Evolutionary conservation across 2,329 filamentous ascomycete species (phyloP).

Genomic region (Boeremia exigua): DNA sequence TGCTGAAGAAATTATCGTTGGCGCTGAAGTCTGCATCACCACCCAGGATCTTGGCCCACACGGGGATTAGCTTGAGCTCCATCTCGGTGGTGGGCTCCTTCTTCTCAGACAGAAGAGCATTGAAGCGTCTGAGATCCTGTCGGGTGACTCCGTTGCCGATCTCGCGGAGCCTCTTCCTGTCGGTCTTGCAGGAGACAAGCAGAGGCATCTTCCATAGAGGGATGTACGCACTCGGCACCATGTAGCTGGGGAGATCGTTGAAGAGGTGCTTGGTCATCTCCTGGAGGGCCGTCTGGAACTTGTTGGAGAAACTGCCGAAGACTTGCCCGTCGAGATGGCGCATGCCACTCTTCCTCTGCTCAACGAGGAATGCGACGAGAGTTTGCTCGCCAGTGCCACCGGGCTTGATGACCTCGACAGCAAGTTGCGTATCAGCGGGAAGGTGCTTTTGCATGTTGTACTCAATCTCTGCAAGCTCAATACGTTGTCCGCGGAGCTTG

Average conservation of each 20-base stretch:
- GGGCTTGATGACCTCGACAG: constrained; percentile 58
- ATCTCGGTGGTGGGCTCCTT: constrained; percentile 38
- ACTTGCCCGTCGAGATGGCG: constrained; percentile 40
- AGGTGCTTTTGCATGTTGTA: constrained; percentile 50
- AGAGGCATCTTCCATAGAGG: constrained; percentile 46
- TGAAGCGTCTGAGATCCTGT: constrained; percentile 42
- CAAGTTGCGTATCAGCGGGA: constrained; percentile 48
- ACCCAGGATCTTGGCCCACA: constrained; percentile 44
- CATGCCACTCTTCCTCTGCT: constrained; percentile 39
- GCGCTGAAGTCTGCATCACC: constrained; percentile 41
- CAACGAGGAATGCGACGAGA: constrained; percentile 44
- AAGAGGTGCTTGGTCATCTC: constrained; percentile 39
- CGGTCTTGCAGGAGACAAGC: constrained; percentile 45
- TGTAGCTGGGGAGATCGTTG: constrained; percentile 41
- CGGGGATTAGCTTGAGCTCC: constrained; percentile 34
- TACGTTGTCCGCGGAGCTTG: constrained; percentile 51
- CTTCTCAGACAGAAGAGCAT: constrained; percentile 53
- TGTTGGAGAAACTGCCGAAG: constrained; percentile 40
- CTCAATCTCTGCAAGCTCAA: constrained; percentile 49
- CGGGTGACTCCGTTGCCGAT: constrained; percentile 41
- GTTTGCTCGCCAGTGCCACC: constrained; percentile 39
- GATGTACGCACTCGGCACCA: constrained; percentile 46
- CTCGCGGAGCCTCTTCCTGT: constrained; percentile 44
- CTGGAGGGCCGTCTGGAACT: constrained; percentile 36
- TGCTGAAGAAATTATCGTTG: constrained; percentile 53